phyloP scores from a whole-genome alignment of 2,329 filamentous ascomycete genomes.

The Exophiala mesophila region DNA sequence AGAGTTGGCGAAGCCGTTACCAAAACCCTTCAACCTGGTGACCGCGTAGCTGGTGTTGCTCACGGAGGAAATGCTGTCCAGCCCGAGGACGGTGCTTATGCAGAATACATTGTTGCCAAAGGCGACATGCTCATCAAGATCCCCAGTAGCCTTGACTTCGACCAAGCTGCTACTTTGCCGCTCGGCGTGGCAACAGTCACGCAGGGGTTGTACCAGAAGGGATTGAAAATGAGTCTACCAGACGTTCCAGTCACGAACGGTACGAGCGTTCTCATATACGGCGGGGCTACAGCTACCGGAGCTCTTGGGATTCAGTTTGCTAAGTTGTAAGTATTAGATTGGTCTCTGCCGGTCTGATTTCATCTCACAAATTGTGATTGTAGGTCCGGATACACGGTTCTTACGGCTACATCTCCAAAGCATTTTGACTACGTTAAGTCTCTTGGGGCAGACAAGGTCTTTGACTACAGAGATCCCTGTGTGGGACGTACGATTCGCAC shows the following conservation, averaged over 20 bases:
- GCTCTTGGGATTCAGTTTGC: conserved; percentile 39
- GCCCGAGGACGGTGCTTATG: conserved; percentile 32
- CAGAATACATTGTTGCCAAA: conserved; percentile 32
- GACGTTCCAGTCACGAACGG: conserved; percentile 23
- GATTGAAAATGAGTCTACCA: conserved; percentile 24
- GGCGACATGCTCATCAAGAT: conserved; percentile 30
- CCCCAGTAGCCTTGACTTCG: conserved; percentile 28
- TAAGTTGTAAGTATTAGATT: conserved; percentile 26
- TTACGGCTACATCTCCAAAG: conserved; percentile 62
- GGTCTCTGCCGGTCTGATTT: conserved; percentile 9
- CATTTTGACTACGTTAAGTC: conserved; percentile 28
- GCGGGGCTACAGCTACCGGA: conserved; percentile 40
- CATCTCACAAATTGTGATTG: conserved; percentile 1
- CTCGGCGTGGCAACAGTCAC: conserved; percentile 25
- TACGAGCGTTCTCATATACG: conserved; percentile 39
- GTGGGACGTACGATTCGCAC: neutral
- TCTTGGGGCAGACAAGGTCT: neutral
- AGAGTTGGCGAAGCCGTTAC: conserved; percentile 17
- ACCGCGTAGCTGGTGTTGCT: conserved; percentile 34
- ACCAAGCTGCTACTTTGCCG: conserved; percentile 30
- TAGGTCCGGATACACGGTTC: conserved; percentile 38
- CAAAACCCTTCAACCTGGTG: conserved; percentile 28
- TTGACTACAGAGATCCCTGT: conserved; percentile 1
- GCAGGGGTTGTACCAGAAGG: conserved; percentile 11
- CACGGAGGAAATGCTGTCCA: conserved; percentile 30